Percentiles rank a stretch among this genome's conserved stretches.
Conservation (phyloP, 2,329 filamentous ascomycete species). For the Pseudocercospora fijiensis region DNA sequence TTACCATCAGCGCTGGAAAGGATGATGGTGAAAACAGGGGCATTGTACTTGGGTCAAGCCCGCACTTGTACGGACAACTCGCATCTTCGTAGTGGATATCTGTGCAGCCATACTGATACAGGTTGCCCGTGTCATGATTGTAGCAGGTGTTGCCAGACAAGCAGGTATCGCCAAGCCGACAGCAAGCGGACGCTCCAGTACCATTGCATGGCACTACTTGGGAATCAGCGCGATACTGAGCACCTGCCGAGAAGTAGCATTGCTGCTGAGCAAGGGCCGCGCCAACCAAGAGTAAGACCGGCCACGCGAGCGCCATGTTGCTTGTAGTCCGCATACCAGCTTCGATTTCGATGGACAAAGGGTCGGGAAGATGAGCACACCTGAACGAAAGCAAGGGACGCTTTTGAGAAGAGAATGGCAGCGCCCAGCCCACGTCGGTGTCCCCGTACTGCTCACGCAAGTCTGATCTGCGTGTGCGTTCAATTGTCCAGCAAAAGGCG, state of each 20-base stretch:
- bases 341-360: neutral
- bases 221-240: constrained; percentile 28
- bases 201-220: constrained; percentile 31
- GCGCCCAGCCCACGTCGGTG: neutral
- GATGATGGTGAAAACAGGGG: neutral
- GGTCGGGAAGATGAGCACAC: neutral
- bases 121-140: constrained; percentile 30
- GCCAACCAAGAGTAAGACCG: constrained; percentile 3
- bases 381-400: neutral
- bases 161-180: constrained; percentile 34
- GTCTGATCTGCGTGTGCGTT: neutral
- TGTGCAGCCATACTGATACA: constrained; percentile 38
- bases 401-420: neutral
- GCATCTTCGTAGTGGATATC: constrained; percentile 34
- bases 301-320: constrained; percentile 1
- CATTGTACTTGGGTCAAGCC: constrained; percentile 28
- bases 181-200: constrained; percentile 32
- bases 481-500: neutral
- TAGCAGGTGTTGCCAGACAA: constrained; percentile 35
- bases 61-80: constrained; percentile 35
- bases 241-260: constrained; percentile 36
- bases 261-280: constrained; percentile 28
- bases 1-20: neutral
- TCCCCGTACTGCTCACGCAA: neutral
- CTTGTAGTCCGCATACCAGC: neutral